These are phyloP conservation scores for Obba rivulosa DNA, from an alignment of 768 basidiomycete species.

Conservation along the genomic window DNA sequence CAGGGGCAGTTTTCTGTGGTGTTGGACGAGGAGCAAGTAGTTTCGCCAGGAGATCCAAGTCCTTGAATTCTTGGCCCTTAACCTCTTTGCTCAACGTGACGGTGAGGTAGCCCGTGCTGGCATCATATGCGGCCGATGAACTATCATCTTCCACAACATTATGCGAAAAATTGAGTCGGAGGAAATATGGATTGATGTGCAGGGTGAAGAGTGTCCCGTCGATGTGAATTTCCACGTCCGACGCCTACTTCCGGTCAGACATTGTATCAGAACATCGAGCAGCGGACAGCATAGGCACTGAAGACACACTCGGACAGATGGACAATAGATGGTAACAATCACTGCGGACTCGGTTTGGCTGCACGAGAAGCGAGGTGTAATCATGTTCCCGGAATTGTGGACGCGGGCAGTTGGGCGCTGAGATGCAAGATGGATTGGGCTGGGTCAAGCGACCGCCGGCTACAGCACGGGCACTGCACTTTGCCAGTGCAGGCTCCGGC, in stretches of 20 bases:
- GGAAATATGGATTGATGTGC: conserved; percentile 80
- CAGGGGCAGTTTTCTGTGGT: conserved; percentile 24
- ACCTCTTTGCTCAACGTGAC: conserved; percentile 67
- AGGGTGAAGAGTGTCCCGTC: conserved; percentile 65
- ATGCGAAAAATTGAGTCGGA: conserved; percentile 73
- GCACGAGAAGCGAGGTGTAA: conserved; percentile 35
- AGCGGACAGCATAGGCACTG: background rate
- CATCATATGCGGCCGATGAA: conserved; percentile 71
- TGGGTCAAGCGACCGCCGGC: too few relatives aligned
- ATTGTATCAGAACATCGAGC: conserved; percentile 1
- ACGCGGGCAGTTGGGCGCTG: too few relatives aligned
- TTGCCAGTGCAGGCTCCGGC: too few relatives aligned
- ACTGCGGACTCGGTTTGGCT: conserved; percentile 28
- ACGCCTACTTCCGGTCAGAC: conserved; percentile 47
- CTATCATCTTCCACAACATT: conserved; percentile 58
- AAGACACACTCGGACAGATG: conserved; percentile 29
- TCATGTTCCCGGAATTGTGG: conserved; percentile 21
- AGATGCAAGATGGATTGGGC: too few relatives aligned
- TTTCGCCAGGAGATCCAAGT: conserved; percentile 75
- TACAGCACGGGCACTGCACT: too few relatives aligned
- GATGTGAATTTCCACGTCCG: conserved; percentile 75
- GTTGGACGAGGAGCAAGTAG: conserved; percentile 62
- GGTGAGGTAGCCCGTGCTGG: conserved; percentile 70
- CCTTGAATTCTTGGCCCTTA: conserved; percentile 63
- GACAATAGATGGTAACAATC: conserved; percentile 28